These are phyloP conservation scores for Rasamsonia emersonii DNA, from an alignment of 2,329 filamentous ascomycete species.

Conservation along the genomic window DNA sequence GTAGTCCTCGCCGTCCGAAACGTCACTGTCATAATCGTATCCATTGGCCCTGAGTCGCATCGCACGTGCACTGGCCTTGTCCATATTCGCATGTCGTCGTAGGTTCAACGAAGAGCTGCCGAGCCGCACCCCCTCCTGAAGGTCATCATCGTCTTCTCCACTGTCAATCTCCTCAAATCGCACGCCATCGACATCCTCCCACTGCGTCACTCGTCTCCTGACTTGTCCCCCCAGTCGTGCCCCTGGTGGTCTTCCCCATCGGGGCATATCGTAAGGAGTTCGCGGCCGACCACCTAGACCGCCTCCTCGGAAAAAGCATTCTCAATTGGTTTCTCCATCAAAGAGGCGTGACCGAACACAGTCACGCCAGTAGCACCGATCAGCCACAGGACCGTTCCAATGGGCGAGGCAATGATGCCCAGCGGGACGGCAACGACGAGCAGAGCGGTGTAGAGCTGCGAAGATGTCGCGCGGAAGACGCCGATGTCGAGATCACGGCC, in stretches of 20 bases:
- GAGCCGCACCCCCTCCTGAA: slow-evolving; percentile 16
- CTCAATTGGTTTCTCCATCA: slow-evolving; percentile 99
- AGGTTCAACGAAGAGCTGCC: slow-evolving; percentile 14
- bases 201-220: slow-evolving; percentile 45
- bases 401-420: slow-evolving; percentile 74
- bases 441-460: slow-evolving; percentile 87
- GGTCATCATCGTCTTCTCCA: slow-evolving; percentile 42
- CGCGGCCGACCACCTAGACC: slow-evolving; percentile 99
- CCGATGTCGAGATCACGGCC: slow-evolving; percentile 84
- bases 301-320: slow-evolving; percentile 99
- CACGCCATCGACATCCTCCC: slow-evolving; percentile 37
- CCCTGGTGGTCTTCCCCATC: slow-evolving; percentile 99
- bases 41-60: slow-evolving; percentile 27
- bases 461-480: slow-evolving; percentile 71
- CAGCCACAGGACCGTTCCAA: slow-evolving; percentile 84
- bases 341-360: slow-evolving; percentile 86
- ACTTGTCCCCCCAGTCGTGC: slow-evolving; percentile 59
- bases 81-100: slow-evolving; percentile 26
- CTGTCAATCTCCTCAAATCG: slow-evolving; percentile 33
- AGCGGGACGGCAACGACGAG: slow-evolving; percentile 76
- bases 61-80: slow-evolving; percentile 19
- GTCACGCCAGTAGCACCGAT: slow-evolving; percentile 90
- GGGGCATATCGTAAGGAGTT: slow-evolving; percentile 87
- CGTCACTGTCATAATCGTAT: slow-evolving; percentile 37
- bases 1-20: slow-evolving; percentile 40